Base-by-base conservation (phyloP, 2,329 filamentous ascomycete genomes). In the Endocalyx cinctus region DNA sequence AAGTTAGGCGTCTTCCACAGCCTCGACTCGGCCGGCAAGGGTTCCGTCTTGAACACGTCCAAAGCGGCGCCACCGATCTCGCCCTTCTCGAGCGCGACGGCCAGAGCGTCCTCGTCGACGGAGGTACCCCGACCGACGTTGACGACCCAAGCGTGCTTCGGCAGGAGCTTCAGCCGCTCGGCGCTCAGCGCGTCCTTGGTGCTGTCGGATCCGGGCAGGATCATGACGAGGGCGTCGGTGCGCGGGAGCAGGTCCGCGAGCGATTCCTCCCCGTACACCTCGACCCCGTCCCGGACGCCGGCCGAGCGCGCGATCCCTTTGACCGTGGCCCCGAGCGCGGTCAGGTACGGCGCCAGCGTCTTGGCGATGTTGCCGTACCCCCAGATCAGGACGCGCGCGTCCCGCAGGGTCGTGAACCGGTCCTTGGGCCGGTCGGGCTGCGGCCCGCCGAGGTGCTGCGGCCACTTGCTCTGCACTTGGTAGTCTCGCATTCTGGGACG, bases 181-280 rank as follows among this genome's bases (percentile, higher is more conserved):
- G 62, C 64, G 45, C 72, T 74, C 38, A 81, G 63, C 2, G 63
- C 74, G 46, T 80, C 59, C 22, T 59, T 60, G 17, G 77, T 81
- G n/a, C 65, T 61, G 7, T 70, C 71, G 22, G 68, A 69, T 0
- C 77, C 77, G 0, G 77, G 77, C 6, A 81, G 62, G 42, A 81
- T 81, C 77, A 82, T 80, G 46, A 82, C 76, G n/a, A 82, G 63
- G 0, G 75, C 78, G 47, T 82, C 78, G 0, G 77, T 79, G 51
- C 69, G 49, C 19, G 68, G 61, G 22, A 82, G 63, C 19, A 80
- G 55, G 41, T 71, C 59, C 5, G 67, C 40, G 27, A 82, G 62
- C 27, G 58, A 60, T 35, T 75, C 70, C 53, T 81, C 76, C 32
- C 47, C 54, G 54, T 67, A 72, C 34, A 82, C 69, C 62, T 80